A percentile compares a stretch with the other conserved stretches of the same genome.
These are phyloP conservation scores for Neonectria ditissima DNA, from an alignment of 2,329 filamentous ascomycete species.

Conservation along the genomic window DNA sequence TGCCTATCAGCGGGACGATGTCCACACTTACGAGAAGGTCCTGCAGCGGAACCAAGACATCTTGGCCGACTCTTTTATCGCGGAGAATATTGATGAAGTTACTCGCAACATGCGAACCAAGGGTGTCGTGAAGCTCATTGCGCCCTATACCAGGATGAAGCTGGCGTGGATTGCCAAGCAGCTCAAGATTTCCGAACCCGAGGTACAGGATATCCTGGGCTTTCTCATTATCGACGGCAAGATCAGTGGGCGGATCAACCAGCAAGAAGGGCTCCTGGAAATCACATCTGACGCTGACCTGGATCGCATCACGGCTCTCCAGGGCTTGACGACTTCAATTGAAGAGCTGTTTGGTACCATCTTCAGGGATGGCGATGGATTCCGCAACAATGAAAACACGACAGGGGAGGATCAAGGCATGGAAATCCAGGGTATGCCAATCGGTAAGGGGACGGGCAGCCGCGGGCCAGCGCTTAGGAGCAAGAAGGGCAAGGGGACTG, in stretches of 20 bases:
- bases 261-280: constrained; percentile 85
- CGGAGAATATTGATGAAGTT: constrained; percentile 98
- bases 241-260: constrained; percentile 88
- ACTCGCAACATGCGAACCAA: constrained; percentile 98
- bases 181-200: constrained; percentile 84
- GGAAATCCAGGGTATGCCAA: constrained; percentile 42
- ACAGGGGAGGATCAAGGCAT: constrained; percentile 45
- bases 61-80: constrained; percentile 92
- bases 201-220: constrained; percentile 95
- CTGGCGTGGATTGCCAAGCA: constrained; percentile 88
- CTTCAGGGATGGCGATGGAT: constrained; percentile 83
- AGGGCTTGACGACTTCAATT: constrained; percentile 78
- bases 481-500: constrained; percentile 40
- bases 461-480: constrained; percentile 24
- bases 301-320: constrained; percentile 79
- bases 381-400: constrained; percentile 52
- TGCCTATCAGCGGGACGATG: constrained; percentile 95
- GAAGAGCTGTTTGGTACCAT: constrained; percentile 76
- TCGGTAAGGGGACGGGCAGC: constrained; percentile 30
- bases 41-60: constrained; percentile 90
- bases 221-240: constrained; percentile 93
- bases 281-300: constrained; percentile 80
- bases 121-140: constrained; percentile 91
- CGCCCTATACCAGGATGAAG: constrained; percentile 93
- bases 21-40: constrained; percentile 89